Evolutionary conservation across 192 early-diverging fungal species (phyloP), one percentile per base, ranked within the genome.

Genomic region (Podochytrium sp.): DNA sequence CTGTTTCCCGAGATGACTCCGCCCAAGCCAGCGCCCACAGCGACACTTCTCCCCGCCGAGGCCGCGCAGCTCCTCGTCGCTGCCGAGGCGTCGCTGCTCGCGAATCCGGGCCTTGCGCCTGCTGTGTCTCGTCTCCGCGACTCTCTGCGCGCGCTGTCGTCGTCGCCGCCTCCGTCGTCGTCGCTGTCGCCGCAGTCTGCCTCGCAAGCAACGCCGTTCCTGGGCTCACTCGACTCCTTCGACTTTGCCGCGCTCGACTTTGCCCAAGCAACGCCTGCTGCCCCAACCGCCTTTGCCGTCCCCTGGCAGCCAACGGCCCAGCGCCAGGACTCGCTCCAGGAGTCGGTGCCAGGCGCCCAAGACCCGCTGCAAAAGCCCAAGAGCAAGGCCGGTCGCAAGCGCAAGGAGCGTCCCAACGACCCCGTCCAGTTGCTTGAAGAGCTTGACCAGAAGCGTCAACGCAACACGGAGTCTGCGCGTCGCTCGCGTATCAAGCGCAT

Each of bases 401-500:
- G 79, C 37, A 83, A 83, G 71, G 79, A 76, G 29, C 79, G 78
- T 38, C 71, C 82, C 3, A 71, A 65, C 18, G 78, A 78, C 67
- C 66, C 82, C 14, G 58, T 43, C 33, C 72, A 58, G 37, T 35
- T 83, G 65, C 39, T 78, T 2, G 68, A 77, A 1, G 83, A 84
- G 69, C 64, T 83, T 2, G 83, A 79, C 50, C 57, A 73, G 56
- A 84, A 84, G 73, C 77, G 83, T 32, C 79, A 84, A 63, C 78
- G 80, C 41, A 84, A 98, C 83, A 98, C 96, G 0, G 95, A 97
- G 76, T 94, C 95, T 12, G 96, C 96, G 0, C 93, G 96, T 58
- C 89, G 96, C 52, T 95, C 93, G 30, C 90, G 96, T 35, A 83
- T 91, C 71, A 90, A 92, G 78, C 87, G 87, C 76, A 91, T 97